Conservation (phyloP, 257 asterid species). For the Scutellaria barbata region DNA sequence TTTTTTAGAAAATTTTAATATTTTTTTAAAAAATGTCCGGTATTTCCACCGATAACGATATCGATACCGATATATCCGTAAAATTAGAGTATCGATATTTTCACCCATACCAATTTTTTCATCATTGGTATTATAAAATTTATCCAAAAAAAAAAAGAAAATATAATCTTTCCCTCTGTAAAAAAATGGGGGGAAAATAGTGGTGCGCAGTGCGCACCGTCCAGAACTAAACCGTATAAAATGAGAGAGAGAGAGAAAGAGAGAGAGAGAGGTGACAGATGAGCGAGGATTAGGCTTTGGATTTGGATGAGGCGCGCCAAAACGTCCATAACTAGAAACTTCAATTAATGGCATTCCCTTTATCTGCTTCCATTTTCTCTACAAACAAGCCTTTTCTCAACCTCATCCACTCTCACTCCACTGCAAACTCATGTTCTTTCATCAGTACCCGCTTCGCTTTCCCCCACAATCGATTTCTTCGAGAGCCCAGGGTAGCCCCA, state of each 20-base stretch:
- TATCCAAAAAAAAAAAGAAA: too few species aligned
- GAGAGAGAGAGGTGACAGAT: neutral
- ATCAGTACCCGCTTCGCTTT: slow-evolving; percentile 29
- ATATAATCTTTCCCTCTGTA: too few species aligned
- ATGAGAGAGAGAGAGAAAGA: neutral
- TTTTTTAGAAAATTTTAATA: too few species aligned
- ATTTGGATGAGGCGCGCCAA: slow-evolving; percentile 85
- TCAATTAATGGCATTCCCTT: slow-evolving; percentile 59
- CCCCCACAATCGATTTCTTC: slow-evolving; percentile 27
- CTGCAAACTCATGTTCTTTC: slow-evolving; percentile 33
- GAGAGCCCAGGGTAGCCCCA: slow-evolving; percentile 24
- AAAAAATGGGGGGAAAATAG: too few species aligned
- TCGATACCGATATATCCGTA: too few species aligned
- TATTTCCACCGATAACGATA: too few species aligned
- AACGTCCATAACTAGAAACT: slow-evolving; percentile 51
- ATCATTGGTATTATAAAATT: too few species aligned
- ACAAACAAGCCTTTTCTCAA: slow-evolving; percentile 39
- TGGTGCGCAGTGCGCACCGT: too few species aligned
- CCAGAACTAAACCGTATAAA: slow-evolving; percentile 19
- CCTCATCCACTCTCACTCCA: slow-evolving; percentile 16
- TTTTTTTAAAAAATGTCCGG: too few species aligned
- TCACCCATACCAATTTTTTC: too few species aligned
- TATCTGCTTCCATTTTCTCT: slow-evolving; percentile 49
- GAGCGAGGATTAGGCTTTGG: slow-evolving; percentile 51
- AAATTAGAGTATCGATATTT: too few species aligned